Base-by-base conservation (phyloP, 108 stramenopile species). In the Aurantiochytrium sp. region DNA sequence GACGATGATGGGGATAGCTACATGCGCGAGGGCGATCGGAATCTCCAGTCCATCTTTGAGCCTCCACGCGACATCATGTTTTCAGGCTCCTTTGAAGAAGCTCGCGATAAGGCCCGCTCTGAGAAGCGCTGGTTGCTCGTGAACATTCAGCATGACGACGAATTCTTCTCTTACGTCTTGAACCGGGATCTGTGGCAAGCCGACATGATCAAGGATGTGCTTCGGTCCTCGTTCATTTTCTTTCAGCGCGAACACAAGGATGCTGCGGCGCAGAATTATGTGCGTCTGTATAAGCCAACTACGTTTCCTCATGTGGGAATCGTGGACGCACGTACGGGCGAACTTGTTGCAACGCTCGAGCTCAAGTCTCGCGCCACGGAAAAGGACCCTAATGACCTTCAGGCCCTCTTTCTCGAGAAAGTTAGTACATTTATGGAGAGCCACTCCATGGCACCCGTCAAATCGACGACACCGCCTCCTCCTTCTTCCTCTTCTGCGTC, bases 51-150 rank as follows among this genome's bases (percentile, higher is more conserved):
- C 49, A 53, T 83, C 16, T 83, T 53, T 45, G 76, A 83, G 51
- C 76, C 76, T 0, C 76, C 76, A 23, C 76, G 51, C 76, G 76
- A 83, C 3, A 43, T 83, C 76, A 53, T 83, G 76, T 83, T 83
- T 35, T 45, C 49, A 6, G 76, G 76, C n/a, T 12, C 10, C 5
- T 83, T 83, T 53, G 76, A 83, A 6, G 76, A 47, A 23, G 76
- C 76, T 10, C 76, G 76, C 45, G 25, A 47, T 14, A 28, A 21
- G 19, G 76, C 76, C n/a, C 76, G 51, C 6, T 12, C 12, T 12
- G 23, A 83, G 23, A 83, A 83, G 76, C 12, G 51, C 45, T 83
- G 76, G 76, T 45, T 83, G 18, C 23, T 83, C 4, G 76, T 83
- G 12, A 83, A 83, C 23, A 83, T 83, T 23, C 76, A 83, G 51